Percentiles rank a stretch among this genome's conserved stretches.
Evolutionary conservation across 2,329 filamentous ascomycete genomes (phyloP).

Genomic region (Microsporum audouinii): DNA sequence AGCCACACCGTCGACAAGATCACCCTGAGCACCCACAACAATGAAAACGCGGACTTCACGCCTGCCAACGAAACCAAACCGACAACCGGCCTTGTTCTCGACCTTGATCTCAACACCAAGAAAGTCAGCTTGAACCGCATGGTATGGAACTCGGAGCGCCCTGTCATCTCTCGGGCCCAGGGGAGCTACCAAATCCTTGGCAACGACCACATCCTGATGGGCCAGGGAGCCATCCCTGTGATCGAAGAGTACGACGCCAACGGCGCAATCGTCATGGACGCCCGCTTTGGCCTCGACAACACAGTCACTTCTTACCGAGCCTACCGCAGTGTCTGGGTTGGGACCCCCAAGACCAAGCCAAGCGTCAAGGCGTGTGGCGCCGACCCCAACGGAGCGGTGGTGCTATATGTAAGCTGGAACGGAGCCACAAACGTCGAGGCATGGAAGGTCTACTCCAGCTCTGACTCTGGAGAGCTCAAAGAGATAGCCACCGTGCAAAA

Average conservation of each 20-base stretch:
- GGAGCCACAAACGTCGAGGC: constrained; percentile 9
- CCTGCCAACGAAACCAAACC: neutral
- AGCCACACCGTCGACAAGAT: neutral
- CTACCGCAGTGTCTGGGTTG: constrained; percentile 5
- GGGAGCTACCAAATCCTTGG: constrained; percentile 10
- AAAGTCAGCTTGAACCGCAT: constrained; percentile 5
- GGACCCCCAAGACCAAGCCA: constrained; percentile 9
- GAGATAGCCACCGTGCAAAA: neutral
- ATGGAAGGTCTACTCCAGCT: constrained; percentile 7
- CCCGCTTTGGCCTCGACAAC: constrained; percentile 3
- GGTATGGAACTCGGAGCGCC: constrained; percentile 1
- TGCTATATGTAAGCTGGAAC: constrained; percentile 13
- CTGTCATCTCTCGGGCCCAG: constrained; percentile 2
- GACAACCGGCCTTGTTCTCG: constrained; percentile 10
- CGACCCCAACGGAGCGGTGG: neutral
- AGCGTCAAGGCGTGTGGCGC: constrained; percentile 5
- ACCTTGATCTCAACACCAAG: constrained; percentile 7
- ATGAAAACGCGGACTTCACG: constrained; percentile 8
- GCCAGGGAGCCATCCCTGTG: constrained; percentile 8
- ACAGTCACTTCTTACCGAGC: constrained; percentile 2
- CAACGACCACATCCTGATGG: constrained; percentile 8
- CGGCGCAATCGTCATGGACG: constrained; percentile 9
- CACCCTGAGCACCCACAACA: constrained; percentile 5
- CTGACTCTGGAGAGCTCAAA: neutral
- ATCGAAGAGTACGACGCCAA: constrained; percentile 11